Evolutionary conservation across 2,329 filamentous ascomycete genomes (phyloP), one percentile per base, ranked within the genome.

Genomic region (Arthrocladium fulminans): DNA sequence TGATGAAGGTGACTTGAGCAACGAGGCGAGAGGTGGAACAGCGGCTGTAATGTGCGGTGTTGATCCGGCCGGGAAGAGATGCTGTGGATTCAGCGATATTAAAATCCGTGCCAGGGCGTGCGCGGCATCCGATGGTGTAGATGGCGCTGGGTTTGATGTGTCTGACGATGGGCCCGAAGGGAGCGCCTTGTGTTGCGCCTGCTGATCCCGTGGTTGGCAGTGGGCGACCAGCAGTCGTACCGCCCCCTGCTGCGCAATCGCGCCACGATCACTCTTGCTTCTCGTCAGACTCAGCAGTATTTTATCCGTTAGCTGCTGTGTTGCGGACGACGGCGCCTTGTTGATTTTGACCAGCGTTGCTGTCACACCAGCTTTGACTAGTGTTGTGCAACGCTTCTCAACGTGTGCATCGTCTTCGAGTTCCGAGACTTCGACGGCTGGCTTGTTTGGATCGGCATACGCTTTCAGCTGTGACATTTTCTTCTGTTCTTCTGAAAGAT

Each of bases 201-300:
- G 48, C 23, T 64, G 51, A 74, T 81, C 81, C 47, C 83, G 77
- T 13, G 82, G 49, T 22, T 65, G 51, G 75, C 81, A 81, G 47
- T 83, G 77, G 12, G 83, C 77, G 22, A 97, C 76, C 19, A 97
- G 75, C 1, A 96, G 76, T 58, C 85, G 92, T 15, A 96, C 79
- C 1, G 86, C 88, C n/a, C 92, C 92, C 72, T 97, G 89, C 61
- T 97, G 92, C 2, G 88, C 86, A 54, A 98, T 80, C 42, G 79
- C 75, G 0, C 88, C 86, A 9, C 92, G 81, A 49, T 88, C 74
- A 48, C 80, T 80, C 32, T 81, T 73, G n/a, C 81, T 82, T 59
- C 83, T 81, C 15, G 88, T 83, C 3, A 98, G 71, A 0, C 87
- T 80, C 52, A 86, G 78, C 27, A 97, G 70, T 52, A 95, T 89